Base-by-base conservation (phyloP, 371 early-diverging fungal genomes). In the Syncephalastrum sp. region DNA sequence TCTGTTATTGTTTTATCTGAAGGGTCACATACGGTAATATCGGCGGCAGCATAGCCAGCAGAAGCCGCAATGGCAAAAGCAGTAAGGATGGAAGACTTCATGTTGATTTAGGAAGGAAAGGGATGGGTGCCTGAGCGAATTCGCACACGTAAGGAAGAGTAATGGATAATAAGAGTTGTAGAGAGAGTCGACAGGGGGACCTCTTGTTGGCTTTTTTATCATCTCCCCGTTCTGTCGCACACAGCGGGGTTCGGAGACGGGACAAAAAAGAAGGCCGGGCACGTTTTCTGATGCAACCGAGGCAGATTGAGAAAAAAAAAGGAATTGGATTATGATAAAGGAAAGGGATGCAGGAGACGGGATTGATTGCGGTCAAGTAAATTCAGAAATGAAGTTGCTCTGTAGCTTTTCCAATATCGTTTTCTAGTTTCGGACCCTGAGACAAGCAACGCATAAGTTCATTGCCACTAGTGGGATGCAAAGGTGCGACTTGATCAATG, bases 21-120 rank as follows among this genome's bases (percentile, higher is more conserved):
- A 33, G 10, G 38, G 12, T 33, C 38, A 63, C 64, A 43, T 61
- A 66, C 61, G 6, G 57, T 61, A 14, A 67, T 56, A 24, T 27
- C 43, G n/a, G 63, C 63, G 33, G 56, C 52, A 43, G 59, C 56
- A n/a, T 56, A 33, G 43, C 56, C 21, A 45, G 63, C 62, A 49
- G 56, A 41, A n/a, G 63, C 63, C 43, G 42, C 52, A 47, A 59
- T 17, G 53, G 59, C 47, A 48, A 56, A 19, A 38, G 62, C 51
- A 53, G 62, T 48, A 50, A 59, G 41, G 56, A 55, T 24, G 47
- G 59, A 29, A 44, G 60, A 64, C 53, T 64, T 64, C 64, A 64
- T 64, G 42, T 17, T 51, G 29, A 42, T 25, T 41, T 52, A 7
- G 27, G 42, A 60, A 53, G 19, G 43, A 54, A 54, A 41, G 55